Evolutionary conservation across 192 early-diverging fungal genomes (phyloP).

Genomic region (Coemansia sp.): DNA sequence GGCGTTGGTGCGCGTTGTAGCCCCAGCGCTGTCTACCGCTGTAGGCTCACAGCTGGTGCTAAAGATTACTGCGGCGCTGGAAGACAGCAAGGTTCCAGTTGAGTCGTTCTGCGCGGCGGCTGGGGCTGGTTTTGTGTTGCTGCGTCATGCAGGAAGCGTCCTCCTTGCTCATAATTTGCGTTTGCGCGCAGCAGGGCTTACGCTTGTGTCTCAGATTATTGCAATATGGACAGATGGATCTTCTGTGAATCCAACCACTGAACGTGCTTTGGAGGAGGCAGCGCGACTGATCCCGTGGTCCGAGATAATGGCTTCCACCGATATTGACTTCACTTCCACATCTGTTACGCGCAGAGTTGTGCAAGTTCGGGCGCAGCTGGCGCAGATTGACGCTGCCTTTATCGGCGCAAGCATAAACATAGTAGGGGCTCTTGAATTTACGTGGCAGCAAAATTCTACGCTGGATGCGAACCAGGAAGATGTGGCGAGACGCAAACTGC

Average conservation of each 20-base stretch:
- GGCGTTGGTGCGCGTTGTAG: constrained; percentile 12
- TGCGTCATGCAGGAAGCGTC: background rate
- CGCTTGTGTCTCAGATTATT: constrained; percentile 16
- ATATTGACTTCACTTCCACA: background rate
- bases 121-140: constrained; percentile 20
- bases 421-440: constrained; percentile 1
- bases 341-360: background rate
- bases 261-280: constrained; percentile 15
- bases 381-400: constrained; percentile 9
- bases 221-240: constrained; percentile 16
- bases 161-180: background rate
- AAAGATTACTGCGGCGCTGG: background rate
- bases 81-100: background rate
- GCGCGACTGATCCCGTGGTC: constrained; percentile 3
- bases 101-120: constrained; percentile 12
- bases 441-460: constrained; percentile 10
- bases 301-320: background rate
- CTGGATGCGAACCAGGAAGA: background rate
- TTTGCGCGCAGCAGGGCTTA: background rate
- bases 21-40: constrained; percentile 13
- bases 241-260: background rate
- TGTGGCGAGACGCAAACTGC: constrained; percentile 8
- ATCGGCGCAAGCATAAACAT: constrained; percentile 5
- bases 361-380: constrained; percentile 3
- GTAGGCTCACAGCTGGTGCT: constrained; percentile 10